Percentiles rank a stretch among this genome's conserved stretches.
phyloP scores from a whole-genome alignment of 441 rosid species.

The Syzygium malaccense region DNA sequence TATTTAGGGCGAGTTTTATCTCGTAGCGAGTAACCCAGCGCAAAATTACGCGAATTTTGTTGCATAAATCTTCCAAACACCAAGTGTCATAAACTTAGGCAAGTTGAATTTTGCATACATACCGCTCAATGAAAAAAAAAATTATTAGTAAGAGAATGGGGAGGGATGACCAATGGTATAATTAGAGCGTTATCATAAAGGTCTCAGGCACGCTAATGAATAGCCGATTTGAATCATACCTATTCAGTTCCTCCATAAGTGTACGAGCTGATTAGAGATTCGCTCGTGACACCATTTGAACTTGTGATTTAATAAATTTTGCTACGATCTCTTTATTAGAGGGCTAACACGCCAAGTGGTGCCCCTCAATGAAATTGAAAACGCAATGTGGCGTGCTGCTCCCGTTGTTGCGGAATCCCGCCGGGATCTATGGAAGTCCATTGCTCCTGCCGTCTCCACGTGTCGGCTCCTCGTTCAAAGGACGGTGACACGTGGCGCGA shows the following conservation, averaged over 20 bases:
- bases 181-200: no score
- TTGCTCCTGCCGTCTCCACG: neutral
- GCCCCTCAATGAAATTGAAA: no score
- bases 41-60: neutral
- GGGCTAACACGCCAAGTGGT: no score
- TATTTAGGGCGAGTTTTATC: neutral
- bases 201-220: no score
- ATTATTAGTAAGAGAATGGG: no score
- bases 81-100: no score
- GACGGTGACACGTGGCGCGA: neutral
- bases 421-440: neutral
- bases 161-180: accelerated
- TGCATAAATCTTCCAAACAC: neutral
- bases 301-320: neutral
- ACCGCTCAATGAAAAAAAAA: no score
- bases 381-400: neutral
- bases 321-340: neutral
- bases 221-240: no score
- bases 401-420: neutral
- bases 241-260: no score
- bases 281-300: neutral
- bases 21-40: neutral
- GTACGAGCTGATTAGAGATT: no score
- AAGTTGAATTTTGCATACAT: no score
- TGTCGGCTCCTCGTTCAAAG: neutral